phyloP scores from a whole-genome alignment of 306 rosid species.

The Prunus salicina region DNA sequence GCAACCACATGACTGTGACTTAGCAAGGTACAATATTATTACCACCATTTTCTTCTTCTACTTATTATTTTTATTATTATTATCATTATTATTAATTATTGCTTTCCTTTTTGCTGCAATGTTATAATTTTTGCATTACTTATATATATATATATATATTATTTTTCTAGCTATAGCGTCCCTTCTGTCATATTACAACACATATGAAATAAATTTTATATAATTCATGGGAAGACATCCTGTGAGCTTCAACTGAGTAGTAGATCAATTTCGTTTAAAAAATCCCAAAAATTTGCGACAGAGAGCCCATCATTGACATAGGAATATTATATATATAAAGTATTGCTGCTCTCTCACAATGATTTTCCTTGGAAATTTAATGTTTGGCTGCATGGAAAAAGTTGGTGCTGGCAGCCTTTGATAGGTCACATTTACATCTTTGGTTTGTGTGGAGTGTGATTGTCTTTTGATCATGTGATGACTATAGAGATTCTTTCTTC shows the following conservation, averaged over 20 bases:
- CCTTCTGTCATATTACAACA: no score
- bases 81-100: not conserved
- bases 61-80: not conserved
- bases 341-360: not conserved
- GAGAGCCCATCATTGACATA: not conserved
- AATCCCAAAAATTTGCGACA: not conserved
- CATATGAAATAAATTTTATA: not conserved
- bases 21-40: slow-evolving; percentile 42
- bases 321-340: not conserved
- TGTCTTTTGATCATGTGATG: not conserved
- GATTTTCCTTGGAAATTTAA: not conserved
- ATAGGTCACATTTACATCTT: not conserved
- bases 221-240: no score
- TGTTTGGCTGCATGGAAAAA: slow-evolving; percentile 7
- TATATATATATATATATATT: no score
- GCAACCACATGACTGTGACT: slow-evolving; percentile 67
- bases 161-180: no score
- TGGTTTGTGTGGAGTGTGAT: not conserved
- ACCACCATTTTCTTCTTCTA: not conserved
- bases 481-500: not conserved
- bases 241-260: no score
- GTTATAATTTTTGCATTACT: no score
- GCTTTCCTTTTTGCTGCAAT: not conserved
- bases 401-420: slow-evolving; percentile 14
- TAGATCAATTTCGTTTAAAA: no score